Evolutionary conservation across 768 basidiomycete species (phyloP).

Genomic region (Hypsizygus marmoreus): DNA sequence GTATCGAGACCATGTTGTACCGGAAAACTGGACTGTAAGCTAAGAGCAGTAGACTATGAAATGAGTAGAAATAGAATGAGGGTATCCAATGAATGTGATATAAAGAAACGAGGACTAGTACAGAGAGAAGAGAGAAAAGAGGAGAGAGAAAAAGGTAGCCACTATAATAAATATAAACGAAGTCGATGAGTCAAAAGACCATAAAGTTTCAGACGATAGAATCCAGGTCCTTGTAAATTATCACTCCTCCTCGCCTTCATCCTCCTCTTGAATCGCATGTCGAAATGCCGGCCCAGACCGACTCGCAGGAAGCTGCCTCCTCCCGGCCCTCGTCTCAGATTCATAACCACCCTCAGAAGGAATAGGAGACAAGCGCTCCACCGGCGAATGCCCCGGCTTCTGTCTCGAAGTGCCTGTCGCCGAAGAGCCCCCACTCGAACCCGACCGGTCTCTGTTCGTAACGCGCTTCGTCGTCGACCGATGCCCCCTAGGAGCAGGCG

Average conservation of each 20-base stretch:
- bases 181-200: constrained; percentile 1
- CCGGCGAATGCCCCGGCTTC: constrained; percentile 61
- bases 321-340: constrained; percentile 51
- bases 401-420: constrained; percentile 29
- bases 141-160: not conserved
- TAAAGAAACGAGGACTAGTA: constrained; percentile 12
- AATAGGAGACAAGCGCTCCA: constrained; percentile 60
- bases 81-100: constrained; percentile 18
- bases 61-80: too few species aligned
- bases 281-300: constrained; percentile 72
- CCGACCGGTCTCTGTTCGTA: constrained; percentile 26
- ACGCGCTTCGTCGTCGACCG: constrained; percentile 38
- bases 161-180: constrained; percentile 4
- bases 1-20: too few species aligned
- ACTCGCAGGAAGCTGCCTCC: constrained; percentile 69
- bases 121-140: constrained; percentile 3
- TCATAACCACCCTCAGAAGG: constrained; percentile 54
- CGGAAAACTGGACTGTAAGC: too few species aligned
- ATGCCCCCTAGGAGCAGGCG: constrained; percentile 55
- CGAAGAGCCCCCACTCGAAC: constrained; percentile 20
- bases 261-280: constrained; percentile 81
- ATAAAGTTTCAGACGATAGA: not conserved
- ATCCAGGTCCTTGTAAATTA: constrained; percentile 1
- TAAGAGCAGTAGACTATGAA: too few species aligned
- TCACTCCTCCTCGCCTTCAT: constrained; percentile 80